A percentile compares a stretch with the other conserved stretches of the same genome.
These are phyloP conservation scores for Mycena olivaceomarginata DNA, from an alignment of 768 basidiomycete genomes.

Conservation along the genomic window DNA sequence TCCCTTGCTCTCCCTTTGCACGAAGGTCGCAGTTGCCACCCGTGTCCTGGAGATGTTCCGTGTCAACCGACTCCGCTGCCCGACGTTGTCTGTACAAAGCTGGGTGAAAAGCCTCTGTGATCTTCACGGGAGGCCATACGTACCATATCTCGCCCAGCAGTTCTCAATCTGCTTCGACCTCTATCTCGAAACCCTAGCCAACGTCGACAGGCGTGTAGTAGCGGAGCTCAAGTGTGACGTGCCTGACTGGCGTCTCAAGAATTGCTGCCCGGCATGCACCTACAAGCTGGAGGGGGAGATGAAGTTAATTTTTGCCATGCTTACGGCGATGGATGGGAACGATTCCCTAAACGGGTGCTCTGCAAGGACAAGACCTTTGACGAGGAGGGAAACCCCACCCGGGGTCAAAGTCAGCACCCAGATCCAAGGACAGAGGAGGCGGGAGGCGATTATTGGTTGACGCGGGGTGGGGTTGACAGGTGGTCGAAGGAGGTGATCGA, in stretches of 20 bases:
- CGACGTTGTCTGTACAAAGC: not conserved
- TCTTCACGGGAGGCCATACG: not conserved
- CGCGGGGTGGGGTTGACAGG: too few species aligned
- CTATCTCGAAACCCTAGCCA: not conserved
- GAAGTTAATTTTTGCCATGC: not conserved
- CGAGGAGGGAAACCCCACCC: too few species aligned
- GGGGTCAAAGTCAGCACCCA: too few species aligned
- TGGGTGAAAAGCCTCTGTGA: constrained; percentile 1
- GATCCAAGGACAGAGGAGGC: too few species aligned
- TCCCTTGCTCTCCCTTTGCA: not conserved
- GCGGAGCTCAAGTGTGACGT: not conserved
- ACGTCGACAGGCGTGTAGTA: too few species aligned
- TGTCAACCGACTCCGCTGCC: not conserved
- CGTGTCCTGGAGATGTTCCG: not conserved
- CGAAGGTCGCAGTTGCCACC: not conserved
- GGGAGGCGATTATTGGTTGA: too few species aligned
- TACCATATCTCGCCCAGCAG: not conserved
- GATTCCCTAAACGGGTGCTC: too few species aligned
- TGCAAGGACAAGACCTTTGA: too few species aligned
- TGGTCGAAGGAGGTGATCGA: too few species aligned
- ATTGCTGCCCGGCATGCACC: constrained; percentile 15
- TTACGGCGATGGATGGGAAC: not conserved
- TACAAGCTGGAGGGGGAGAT: constrained; percentile 13
- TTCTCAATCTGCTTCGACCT: constrained; percentile 5
- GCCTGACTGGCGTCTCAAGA: constrained; percentile 10